These are phyloP conservation scores for Rutstroemia sydowiana DNA, from an alignment of 2,329 filamentous ascomycete species.

Conservation along the genomic window DNA sequence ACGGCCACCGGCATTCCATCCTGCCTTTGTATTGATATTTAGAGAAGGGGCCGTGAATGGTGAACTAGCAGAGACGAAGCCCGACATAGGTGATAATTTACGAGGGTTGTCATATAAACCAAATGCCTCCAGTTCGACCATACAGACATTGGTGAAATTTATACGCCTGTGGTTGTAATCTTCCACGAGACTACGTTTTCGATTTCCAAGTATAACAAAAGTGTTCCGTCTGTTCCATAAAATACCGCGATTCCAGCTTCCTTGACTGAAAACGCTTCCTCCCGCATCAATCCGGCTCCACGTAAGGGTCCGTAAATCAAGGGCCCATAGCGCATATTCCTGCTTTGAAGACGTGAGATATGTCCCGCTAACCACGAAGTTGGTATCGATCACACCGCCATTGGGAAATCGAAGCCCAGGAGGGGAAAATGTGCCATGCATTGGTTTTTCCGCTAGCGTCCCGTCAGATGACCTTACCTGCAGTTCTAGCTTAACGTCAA, in stretches of 20 bases:
- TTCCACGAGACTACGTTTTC: constrained; percentile 87
- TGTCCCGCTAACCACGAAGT: constrained; percentile 95
- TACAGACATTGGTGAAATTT: constrained; percentile 94
- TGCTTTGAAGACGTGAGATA: constrained; percentile 97
- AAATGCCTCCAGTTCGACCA: constrained; percentile 95
- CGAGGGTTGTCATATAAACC: constrained; percentile 95
- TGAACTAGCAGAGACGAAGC: constrained; percentile 76
- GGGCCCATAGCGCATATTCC: constrained; percentile 93
- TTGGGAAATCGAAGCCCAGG: constrained; percentile 93
- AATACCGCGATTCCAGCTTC: constrained; percentile 94
- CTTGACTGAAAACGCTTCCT: constrained; percentile 88
- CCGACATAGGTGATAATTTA: constrained; percentile 68
- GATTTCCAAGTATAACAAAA: constrained; percentile 90
- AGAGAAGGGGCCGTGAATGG: constrained; percentile 50
- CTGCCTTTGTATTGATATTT: constrained; percentile 41
- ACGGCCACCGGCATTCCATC: constrained; percentile 66
- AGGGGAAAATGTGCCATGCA: constrained; percentile 80
- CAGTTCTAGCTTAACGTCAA: constrained; percentile 92
- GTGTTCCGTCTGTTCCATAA: constrained; percentile 90
- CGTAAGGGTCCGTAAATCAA: constrained; percentile 79
- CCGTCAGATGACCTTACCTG: constrained; percentile 84
- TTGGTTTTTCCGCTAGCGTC: constrained; percentile 74
- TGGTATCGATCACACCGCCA: constrained; percentile 87
- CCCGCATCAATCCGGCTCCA: constrained; percentile 97
- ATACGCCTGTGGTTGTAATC: constrained; percentile 97